Conservation (phyloP, 352 stramenopile species). For the Phytophthora foliorum region DNA sequence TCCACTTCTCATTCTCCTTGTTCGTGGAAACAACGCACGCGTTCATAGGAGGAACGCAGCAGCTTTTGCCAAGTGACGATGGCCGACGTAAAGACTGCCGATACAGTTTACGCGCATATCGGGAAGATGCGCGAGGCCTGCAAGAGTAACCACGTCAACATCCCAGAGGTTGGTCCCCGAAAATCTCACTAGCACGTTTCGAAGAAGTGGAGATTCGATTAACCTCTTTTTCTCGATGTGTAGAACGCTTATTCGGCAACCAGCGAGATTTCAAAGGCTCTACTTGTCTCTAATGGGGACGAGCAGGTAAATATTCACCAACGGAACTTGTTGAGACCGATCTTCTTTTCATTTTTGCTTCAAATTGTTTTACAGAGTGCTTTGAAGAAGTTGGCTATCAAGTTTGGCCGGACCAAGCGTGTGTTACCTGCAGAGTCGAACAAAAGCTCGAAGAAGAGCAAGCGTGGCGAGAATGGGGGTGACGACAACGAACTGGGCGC, state of each 20-base stretch:
- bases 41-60: too few species aligned
- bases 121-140: conserved; percentile 33
- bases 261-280: conserved; percentile 36
- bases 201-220: background rate
- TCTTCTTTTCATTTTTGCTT: background rate
- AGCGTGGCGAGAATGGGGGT: conserved; percentile 26
- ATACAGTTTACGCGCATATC: conserved; percentile 36
- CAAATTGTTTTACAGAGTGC: conserved; percentile 26
- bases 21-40: conserved; percentile 7
- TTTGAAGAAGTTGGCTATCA: conserved; percentile 35
- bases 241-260: conserved; percentile 36
- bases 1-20: conserved; percentile 30
- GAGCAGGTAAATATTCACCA: conserved; percentile 26
- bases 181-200: background rate
- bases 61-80: conserved; percentile 15
- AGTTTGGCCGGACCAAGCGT: conserved; percentile 41
- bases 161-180: conserved; percentile 27
- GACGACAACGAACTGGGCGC: background rate
- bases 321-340: background rate
- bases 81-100: conserved; percentile 27
- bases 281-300: conserved; percentile 38
- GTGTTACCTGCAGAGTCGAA: conserved; percentile 8
- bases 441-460: conserved; percentile 34
- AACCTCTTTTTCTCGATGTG: background rate
- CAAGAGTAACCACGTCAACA: conserved; percentile 26